Conservation (phyloP, 2,329 filamentous ascomycete genomes). For the Huntiella moniliformis region DNA sequence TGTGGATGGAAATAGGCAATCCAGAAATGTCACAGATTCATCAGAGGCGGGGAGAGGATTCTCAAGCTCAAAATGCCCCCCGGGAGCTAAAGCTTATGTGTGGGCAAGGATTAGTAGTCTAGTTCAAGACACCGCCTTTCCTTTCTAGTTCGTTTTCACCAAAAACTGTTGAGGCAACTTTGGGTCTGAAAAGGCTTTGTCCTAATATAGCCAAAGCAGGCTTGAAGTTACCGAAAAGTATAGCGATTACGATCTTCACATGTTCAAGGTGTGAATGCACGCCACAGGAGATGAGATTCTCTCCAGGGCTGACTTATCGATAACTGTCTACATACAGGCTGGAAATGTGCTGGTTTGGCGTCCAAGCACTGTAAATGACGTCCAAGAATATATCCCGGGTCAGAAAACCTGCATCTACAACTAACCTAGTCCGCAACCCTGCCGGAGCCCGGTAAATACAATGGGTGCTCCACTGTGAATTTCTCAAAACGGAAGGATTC, state of each 20-base stretch:
- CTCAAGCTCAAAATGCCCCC: constrained; percentile 1
- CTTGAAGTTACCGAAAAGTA: neutral
- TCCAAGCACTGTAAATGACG: no score
- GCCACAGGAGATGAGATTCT: neutral
- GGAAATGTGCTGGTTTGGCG: no score
- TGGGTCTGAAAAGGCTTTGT: neutral
- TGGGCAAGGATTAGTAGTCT: neutral
- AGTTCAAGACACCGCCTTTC: constrained; percentile 7
- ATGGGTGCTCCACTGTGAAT: no score
- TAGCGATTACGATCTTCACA: neutral
- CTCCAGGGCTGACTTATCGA: no score
- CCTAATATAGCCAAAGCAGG: neutral
- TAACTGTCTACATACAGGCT: no score
- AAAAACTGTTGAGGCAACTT: neutral
- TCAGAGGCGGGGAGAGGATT: constrained; percentile 6
- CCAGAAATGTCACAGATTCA: no score
- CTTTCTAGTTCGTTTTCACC: neutral
- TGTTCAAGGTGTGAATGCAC: neutral
- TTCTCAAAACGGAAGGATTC: no score
- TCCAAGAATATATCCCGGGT: no score
- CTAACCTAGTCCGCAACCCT: no score
- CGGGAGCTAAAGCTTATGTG: neutral
- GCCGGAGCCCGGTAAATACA: no score
- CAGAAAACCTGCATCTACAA: neutral
- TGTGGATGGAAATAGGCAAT: neutral